Base-by-base conservation (phyloP, 1,284 basidiomycete genomes). In the Ganoderma sp. region DNA sequence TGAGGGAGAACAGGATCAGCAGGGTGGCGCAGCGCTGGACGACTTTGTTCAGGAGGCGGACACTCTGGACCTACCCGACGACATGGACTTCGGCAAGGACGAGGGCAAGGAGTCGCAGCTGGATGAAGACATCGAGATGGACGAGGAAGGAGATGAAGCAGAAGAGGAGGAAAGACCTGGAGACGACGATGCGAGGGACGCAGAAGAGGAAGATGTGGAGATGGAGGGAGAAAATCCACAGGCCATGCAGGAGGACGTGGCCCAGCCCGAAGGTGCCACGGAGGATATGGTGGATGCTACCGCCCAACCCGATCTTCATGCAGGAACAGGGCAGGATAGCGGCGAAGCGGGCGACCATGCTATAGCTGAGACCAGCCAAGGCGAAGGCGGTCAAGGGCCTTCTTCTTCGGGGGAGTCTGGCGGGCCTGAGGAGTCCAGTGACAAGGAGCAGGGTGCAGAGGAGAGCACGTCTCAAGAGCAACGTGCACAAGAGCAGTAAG, bases 1-100 rank as follows among this genome's bases (percentile, higher is more conserved):
- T 34, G 80, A 82, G 39, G 81, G 63, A 80, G 66, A 78, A 28
- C 63, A 78, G 61, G 84, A 84, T 45, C 83, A 83, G 69, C 81
- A 78, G 32, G 84, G 81, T 63, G 92, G 92, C 34, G 87, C 88
- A 6, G 87, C 92, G 2, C 86, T 93, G 78, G 90, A 94, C 71
- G 86, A 93, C 32, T 84, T 89, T 69, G 80, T 94, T 65, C 89
- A 87, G 28, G 92, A 96, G 74, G 90, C 89, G 7, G 85, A 96
- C 64, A 90, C 88, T 3, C 84, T 97, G 62, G 92, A 97, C 75
- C 84, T 97, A 17, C 95, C 95, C 0, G 94, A 96, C 48, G 90
- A 95, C 73, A 84, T 97, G 78, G 83, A 94, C 67, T 79, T 97
- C 7, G 81, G 82, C 48, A 81, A 80, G 57, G 82, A 81, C 25